phyloP scores from a whole-genome alignment of 1,284 basidiomycete species.

The Neolentinus lepideus region DNA sequence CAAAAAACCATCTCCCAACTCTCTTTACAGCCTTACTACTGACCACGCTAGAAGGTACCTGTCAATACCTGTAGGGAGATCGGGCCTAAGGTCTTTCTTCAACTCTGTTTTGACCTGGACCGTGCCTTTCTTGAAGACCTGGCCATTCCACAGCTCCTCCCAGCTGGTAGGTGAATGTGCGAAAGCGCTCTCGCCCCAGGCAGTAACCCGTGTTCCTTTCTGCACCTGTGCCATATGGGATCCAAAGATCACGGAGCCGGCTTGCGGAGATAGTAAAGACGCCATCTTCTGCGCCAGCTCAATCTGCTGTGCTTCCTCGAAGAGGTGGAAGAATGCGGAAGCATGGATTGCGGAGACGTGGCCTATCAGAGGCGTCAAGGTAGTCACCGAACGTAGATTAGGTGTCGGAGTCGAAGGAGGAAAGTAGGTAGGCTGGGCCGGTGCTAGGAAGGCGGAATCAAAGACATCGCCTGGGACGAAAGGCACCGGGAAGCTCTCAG shows the following conservation, averaged over 20 bases:
- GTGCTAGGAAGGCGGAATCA: conserved; percentile 25
- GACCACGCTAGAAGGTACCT: neutral
- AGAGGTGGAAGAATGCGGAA: conserved; percentile 45
- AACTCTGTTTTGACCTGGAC: conserved; percentile 14
- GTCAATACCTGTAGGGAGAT: neutral
- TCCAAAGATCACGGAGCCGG: conserved; percentile 31
- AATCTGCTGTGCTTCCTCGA: conserved; percentile 33
- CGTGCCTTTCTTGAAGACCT: conserved; percentile 20
- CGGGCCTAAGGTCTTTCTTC: neutral
- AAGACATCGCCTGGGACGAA: conserved; percentile 42
- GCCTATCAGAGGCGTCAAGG: conserved; percentile 36
- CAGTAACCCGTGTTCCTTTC: neutral
- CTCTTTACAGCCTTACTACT: no score
- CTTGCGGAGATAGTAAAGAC: conserved; percentile 28
- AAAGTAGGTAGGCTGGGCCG: conserved; percentile 19
- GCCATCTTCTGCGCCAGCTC: conserved; percentile 31
- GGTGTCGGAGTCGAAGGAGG: conserved; percentile 19
- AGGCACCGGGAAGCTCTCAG: conserved; percentile 32
- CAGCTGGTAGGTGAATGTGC: conserved; percentile 25
- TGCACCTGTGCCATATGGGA: conserved; percentile 11
- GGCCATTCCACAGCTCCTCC: conserved; percentile 22
- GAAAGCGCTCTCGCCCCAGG: conserved; percentile 8
- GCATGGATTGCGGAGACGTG: conserved; percentile 39
- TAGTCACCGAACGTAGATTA: conserved; percentile 18
- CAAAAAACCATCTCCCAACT: no score